Percentiles rank a stretch among this genome's conserved stretches.
Conservation (phyloP, 768 basidiomycete genomes). For the Sarcomyxa edulis region DNA sequence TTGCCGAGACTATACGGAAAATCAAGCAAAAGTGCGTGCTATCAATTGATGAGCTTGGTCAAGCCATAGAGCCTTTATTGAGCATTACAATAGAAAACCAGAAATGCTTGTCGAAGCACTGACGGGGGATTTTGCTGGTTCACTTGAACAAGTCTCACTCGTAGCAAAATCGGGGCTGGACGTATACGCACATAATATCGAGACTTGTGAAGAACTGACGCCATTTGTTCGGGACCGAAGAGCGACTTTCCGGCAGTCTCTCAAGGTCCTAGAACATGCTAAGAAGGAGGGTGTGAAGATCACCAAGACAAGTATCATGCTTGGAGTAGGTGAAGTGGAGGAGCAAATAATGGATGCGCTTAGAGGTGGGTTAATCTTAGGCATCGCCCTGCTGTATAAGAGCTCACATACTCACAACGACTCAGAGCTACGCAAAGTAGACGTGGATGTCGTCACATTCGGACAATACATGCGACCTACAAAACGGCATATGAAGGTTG, state of each 20-base stretch:
- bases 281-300: conserved; percentile 81
- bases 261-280: conserved; percentile 76
- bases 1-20: conserved; percentile 91
- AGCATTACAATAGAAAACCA: conserved; percentile 64
- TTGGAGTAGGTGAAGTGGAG: conserved; percentile 89
- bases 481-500: conserved; percentile 98
- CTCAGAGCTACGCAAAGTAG: conserved; percentile 80
- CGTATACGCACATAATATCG: conserved; percentile 97
- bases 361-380: conserved; percentile 66
- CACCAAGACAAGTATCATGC: conserved; percentile 98
- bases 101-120: conserved; percentile 95
- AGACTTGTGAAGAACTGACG: conserved; percentile 92
- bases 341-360: conserved; percentile 81
- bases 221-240: conserved; percentile 94
- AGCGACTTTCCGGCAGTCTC: conserved; percentile 83
- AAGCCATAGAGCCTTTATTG: conserved; percentile 3
- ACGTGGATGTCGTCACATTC: conserved; percentile 97
- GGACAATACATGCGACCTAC: conserved; percentile 99
- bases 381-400: too few relatives aligned
- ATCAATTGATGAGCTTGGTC: background rate
- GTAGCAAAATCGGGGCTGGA: conserved; percentile 94
- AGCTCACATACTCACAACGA: too few relatives aligned
- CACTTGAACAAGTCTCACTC: conserved; percentile 63
- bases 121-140: conserved; percentile 90
- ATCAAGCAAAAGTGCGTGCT: conserved; percentile 88